These are phyloP conservation scores for Termitomyces sp. DNA, from an alignment of 768 basidiomycete species.

Conservation along the genomic window DNA sequence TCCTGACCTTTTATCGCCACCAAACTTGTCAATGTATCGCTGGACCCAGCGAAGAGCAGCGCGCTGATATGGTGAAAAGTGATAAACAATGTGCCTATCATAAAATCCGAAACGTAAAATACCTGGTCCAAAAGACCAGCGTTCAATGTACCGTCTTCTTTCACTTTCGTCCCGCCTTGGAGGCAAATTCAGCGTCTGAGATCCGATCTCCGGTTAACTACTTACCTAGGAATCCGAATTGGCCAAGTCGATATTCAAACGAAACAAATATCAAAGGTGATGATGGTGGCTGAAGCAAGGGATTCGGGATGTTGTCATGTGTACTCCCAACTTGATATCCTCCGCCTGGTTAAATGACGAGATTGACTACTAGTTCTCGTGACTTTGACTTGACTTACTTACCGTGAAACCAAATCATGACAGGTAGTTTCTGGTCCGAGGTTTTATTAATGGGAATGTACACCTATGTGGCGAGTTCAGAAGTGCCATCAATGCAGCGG, in stretches of 20 bases:
- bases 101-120: neutral
- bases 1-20: slow-evolving; percentile 32
- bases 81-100: neutral
- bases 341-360: slow-evolving; percentile 27
- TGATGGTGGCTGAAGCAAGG: slow-evolving; percentile 26
- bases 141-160: slow-evolving; percentile 30
- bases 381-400: slow-evolving; percentile 1
- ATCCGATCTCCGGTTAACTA: neutral
- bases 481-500: neutral
- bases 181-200: neutral
- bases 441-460: slow-evolving; percentile 26
- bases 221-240: slow-evolving; percentile 38
- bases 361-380: neutral
- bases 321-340: slow-evolving; percentile 36
- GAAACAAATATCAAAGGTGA: slow-evolving; percentile 37
- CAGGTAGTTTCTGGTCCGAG: slow-evolving; percentile 24
- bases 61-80: slow-evolving; percentile 16
- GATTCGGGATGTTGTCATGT: slow-evolving; percentile 25
- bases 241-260: slow-evolving; percentile 39
- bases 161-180: slow-evolving; percentile 30
- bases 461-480: slow-evolving; percentile 19
- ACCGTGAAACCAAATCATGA: slow-evolving; percentile 43
- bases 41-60: slow-evolving; percentile 36
- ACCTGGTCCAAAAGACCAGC: slow-evolving; percentile 41
- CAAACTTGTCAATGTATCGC: slow-evolving; percentile 31